Evolutionary conservation across 176 grass and related monocot species (phyloP), one percentile per base, ranked within the genome.

Genomic region (Ampelocalamus luodianensis): DNA sequence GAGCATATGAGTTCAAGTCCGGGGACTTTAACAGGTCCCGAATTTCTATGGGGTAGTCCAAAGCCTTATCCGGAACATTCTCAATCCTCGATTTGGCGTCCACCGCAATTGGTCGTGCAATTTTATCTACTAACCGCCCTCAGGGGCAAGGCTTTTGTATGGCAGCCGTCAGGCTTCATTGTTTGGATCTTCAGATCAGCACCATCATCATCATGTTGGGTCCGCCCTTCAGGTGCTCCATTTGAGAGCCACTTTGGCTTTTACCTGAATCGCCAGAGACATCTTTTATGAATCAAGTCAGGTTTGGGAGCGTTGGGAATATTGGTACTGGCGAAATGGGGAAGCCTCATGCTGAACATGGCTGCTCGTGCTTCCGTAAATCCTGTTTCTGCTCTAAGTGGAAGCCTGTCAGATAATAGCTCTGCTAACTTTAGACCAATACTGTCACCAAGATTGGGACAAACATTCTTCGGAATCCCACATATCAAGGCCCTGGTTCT

Each of bases 41-140:
- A 99, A 38, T 99, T 99, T 94, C 88, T 99, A 10, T 99, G 97
- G 97, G 97, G 93, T 22, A 99, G 94, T 86, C 90, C 87, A 42
- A 96, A 89, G 84, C 86, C 86, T n/a, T 94, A 96, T 80, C 87
- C 81, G 18, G 97, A 99, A 38, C 90, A 85, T 86, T 89, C 89
- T 20, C 92, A 94, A 49, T 90, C 93, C 62, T 88, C 89, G 68
- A 74, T 87, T 69, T 94, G 92, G 97, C 90, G 74, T 15, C 81
- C 97, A 68, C 93, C 77, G 61, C 80, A 71, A 80, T 68, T 26
- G 89, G 91, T 1, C 85, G 45, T 87, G 65, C 78, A 79, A 80
- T 95, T 13, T 60, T 80, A 72, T 88, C 87, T 38, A 95, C 82
- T 87, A 88, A 48, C 71, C 78, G 49, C 26, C 65, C 84, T 71